Evolutionary conservation across 2,329 filamentous ascomycete species (phyloP), one percentile per base, ranked within the genome.

Genomic region (Alternaria brassicicola): DNA sequence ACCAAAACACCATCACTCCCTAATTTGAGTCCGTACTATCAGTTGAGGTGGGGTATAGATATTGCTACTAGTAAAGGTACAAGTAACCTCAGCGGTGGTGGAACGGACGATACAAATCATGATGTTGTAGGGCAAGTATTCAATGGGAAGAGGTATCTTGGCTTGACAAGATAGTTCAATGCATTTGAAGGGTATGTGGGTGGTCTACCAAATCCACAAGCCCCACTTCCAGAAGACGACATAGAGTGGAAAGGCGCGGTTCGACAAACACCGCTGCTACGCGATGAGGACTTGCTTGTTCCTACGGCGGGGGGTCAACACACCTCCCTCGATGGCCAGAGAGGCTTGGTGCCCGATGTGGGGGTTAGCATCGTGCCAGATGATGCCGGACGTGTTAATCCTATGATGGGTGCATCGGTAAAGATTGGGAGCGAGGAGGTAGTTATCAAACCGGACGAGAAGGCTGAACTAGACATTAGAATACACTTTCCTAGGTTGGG

Each of bases 401-500:
- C 78, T 5, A 78, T 76, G 0, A 48, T 76, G 13, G 78, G 78
- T 0, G 71, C 48, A 4, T 47, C 80, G 54, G 61, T 79, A 0
- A 67, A 66, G n/a, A 57, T 77, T 31, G 76, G 78, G 5, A 75
- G 78, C 1, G 78, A 80, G 47, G 78, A 80, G 56, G 70, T 79
- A 2, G 74, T 79, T 0, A 71, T 80, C 46, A 67, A 69, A 63
- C 78, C 78, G 6, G 52, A 58, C 10, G 57, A 59, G 36, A 57
- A 69, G 2, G 75, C 72, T 1, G 69, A 72, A 30, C 52, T 80
- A 10, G 69, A 76, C 50, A 72, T 74, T 1, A 62, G 75, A 15
- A 63, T 80, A 13, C 78, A 80, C 67, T 80, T 80, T 43, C 78
- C 78, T 7, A 64, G 76, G 23, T 47, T 79, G 13, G 78, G 78